phyloP scores from a whole-genome alignment of 192 early-diverging fungal genomes.

The Coemansia sp. region DNA sequence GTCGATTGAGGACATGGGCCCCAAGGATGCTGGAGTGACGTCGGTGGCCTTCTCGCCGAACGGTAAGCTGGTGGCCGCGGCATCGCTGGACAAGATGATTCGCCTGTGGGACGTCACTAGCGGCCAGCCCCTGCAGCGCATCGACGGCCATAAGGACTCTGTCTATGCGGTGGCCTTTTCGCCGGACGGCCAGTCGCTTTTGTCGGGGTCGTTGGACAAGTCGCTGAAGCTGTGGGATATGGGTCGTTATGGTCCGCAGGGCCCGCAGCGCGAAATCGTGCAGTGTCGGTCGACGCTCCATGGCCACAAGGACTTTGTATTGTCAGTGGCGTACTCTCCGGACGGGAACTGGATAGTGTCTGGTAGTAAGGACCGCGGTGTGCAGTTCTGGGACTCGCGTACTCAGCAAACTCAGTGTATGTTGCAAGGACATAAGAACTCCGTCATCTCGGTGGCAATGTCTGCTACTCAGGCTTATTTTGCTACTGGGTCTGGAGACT shows the following conservation, averaged over 20 bases:
- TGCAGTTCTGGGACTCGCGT: slow-evolving; percentile 92
- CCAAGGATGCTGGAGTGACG: slow-evolving; percentile 92
- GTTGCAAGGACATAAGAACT: slow-evolving; percentile 95
- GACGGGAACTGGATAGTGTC: slow-evolving; percentile 89
- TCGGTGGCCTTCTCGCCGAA: slow-evolving; percentile 93
- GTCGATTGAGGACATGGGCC: slow-evolving; percentile 74
- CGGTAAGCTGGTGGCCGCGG: slow-evolving; percentile 81
- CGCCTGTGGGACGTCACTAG: slow-evolving; percentile 88
- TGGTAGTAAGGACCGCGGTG: slow-evolving; percentile 88
- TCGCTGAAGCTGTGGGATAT: slow-evolving; percentile 93
- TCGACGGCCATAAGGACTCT: slow-evolving; percentile 94
- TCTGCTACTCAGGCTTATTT: slow-evolving; percentile 80
- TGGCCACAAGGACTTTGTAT: slow-evolving; percentile 94
- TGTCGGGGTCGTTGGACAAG: slow-evolving; percentile 91
- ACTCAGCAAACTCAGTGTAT: slow-evolving; percentile 73
- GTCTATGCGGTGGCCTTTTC: slow-evolving; percentile 96
- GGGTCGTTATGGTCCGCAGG: slow-evolving; percentile 40
- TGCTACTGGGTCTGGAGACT: slow-evolving; percentile 97
- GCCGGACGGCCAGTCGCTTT: slow-evolving; percentile 87
- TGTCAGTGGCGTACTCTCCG: slow-evolving; percentile 86
- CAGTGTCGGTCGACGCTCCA: slow-evolving; percentile 42
- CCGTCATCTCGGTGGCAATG: slow-evolving; percentile 92
- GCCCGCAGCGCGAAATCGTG: slow-evolving; percentile 33
- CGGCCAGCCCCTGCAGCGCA: slow-evolving; percentile 70
- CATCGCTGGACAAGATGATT: slow-evolving; percentile 90